Percentiles rank a stretch among this genome's conserved stretches.
These are phyloP conservation scores for Hordeum marinum DNA, from an alignment of 176 grass and related monocot species.

Conservation along the genomic window DNA sequence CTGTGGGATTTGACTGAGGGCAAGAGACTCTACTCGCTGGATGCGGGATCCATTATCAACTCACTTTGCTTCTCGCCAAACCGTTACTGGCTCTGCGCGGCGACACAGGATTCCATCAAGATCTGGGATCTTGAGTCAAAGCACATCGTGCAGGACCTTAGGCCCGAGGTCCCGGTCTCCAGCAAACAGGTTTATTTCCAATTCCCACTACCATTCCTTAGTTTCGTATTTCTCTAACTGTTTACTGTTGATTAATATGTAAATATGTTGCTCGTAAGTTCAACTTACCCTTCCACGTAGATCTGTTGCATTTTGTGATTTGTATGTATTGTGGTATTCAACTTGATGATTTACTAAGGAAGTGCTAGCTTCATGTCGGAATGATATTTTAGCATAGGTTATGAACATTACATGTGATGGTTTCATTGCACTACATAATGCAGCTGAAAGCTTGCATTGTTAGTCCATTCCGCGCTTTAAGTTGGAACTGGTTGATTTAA, in stretches of 20 bases:
- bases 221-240: neutral
- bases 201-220: neutral
- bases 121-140: constrained; percentile 98
- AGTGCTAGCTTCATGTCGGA: neutral
- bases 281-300: neutral
- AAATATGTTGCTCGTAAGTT: neutral
- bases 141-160: constrained; percentile 87
- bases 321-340: neutral
- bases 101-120: constrained; percentile 81
- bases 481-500: neutral
- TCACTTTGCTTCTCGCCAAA: constrained; percentile 90
- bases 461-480: neutral
- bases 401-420: neutral
- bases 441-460: neutral
- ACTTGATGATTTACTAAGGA: neutral
- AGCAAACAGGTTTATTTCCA: constrained; percentile 59
- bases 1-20: constrained; percentile 86
- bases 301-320: neutral
- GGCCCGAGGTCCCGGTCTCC: constrained; percentile 43
- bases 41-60: constrained; percentile 68
- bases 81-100: constrained; percentile 90
- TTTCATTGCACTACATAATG: neutral
- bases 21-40: constrained; percentile 78
- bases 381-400: neutral
- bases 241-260: neutral